Evolutionary conservation across 805 yeast genomes (phyloP).

Genomic region (Candida manassasensis): DNA sequence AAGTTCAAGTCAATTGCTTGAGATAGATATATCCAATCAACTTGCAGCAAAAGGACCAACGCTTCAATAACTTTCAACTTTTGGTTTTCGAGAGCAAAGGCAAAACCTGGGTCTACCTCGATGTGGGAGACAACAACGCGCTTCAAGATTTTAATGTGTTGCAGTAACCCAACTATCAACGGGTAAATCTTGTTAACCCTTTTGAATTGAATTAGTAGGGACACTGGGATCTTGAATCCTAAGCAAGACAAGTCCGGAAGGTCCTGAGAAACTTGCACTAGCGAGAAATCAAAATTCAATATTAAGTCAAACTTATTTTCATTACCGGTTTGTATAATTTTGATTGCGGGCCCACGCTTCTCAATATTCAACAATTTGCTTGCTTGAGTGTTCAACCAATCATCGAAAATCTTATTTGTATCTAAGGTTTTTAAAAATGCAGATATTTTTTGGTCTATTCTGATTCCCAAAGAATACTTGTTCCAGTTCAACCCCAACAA

Average conservation of each 20-base stretch:
- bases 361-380: conserved; percentile 8
- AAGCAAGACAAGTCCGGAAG: conserved; percentile 45
- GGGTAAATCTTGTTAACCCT: conserved; percentile 53
- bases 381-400: conserved; percentile 42
- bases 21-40: conserved; percentile 52
- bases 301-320: conserved; percentile 23
- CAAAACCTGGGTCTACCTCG: conserved; percentile 36
- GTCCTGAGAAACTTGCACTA: conserved; percentile 46
- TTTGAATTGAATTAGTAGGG: conserved; percentile 42
- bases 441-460: conserved; percentile 47
- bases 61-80: conserved; percentile 25
- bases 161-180: conserved; percentile 49
- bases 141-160: conserved; percentile 43
- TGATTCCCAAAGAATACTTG: conserved; percentile 48
- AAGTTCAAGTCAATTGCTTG: conserved; percentile 45
- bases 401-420: conserved; percentile 32
- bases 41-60: conserved; percentile 29
- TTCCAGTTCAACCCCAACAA: conserved; percentile 34
- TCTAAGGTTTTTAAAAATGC: conserved; percentile 45
- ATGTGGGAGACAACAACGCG: conserved; percentile 18
- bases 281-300: conserved; percentile 49
- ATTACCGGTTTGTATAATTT: conserved; percentile 20
- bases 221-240: conserved; percentile 55
- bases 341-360: conserved; percentile 33
- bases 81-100: conserved; percentile 36